Evolutionary conservation across 2,329 filamentous ascomycete species (phyloP).

Genomic region (Alternaria arborescens): DNA sequence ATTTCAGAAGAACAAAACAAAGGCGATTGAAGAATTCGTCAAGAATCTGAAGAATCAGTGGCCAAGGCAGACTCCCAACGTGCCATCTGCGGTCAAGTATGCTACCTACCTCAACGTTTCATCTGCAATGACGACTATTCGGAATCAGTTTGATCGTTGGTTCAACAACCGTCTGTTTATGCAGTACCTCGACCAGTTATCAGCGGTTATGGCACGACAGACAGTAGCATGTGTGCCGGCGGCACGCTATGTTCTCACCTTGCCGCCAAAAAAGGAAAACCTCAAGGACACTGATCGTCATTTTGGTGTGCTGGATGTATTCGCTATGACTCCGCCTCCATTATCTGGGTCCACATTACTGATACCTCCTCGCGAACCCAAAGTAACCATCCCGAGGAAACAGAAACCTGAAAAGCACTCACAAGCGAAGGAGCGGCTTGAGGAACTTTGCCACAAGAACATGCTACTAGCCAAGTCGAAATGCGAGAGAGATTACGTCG

Average conservation of each 20-base stretch:
- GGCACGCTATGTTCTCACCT: neutral
- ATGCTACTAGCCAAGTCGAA: conserved; percentile 16
- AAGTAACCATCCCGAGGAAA: neutral
- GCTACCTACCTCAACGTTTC: conserved; percentile 24
- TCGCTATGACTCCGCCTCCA: neutral
- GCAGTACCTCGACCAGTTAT: conserved; percentile 33
- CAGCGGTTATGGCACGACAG: conserved; percentile 19
- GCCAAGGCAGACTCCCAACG: conserved; percentile 21
- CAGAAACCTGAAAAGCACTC: neutral
- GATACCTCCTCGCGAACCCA: conserved; percentile 12
- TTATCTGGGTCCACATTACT: neutral
- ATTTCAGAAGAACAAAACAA: conserved; percentile 12
- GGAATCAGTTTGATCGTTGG: conserved; percentile 26
- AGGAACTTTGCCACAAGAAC: conserved; percentile 19
- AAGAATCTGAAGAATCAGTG: conserved; percentile 29
- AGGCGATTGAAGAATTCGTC: conserved; percentile 22
- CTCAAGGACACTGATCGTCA: neutral
- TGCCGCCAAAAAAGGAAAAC: neutral
- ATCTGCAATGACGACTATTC: conserved; percentile 28
- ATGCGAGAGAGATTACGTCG: conserved; percentile 34
- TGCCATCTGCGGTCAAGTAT: conserved; percentile 9
- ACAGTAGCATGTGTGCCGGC: neutral
- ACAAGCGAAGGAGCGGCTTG: conserved; percentile 12
- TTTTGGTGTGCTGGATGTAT: conserved; percentile 13
- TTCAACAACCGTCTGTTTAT: conserved; percentile 54